A percentile compares a stretch with the other conserved stretches of the same genome.
Evolutionary conservation across 192 early-diverging fungal genomes (phyloP).

Genomic region (Backusella tuberculispora): DNA sequence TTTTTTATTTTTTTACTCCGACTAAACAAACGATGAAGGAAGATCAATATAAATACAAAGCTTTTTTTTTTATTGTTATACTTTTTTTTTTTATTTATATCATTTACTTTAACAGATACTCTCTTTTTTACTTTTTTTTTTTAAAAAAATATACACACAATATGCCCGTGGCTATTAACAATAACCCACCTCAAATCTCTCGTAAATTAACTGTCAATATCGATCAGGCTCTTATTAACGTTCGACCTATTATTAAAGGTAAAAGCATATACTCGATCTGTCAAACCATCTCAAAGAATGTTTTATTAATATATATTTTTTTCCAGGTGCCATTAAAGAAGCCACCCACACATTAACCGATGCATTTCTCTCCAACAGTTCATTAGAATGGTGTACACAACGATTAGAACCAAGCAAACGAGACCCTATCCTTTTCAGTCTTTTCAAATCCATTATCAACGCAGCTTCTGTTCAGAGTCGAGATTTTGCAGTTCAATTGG

Average conservation of each 20-base stretch:
- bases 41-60: conserved; percentile 6
- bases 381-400: conserved; percentile 23
- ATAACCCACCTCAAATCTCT: conserved; percentile 14
- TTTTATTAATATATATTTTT: not conserved
- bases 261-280: not conserved
- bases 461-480: conserved; percentile 29
- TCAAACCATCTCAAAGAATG: not conserved
- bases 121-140: not conserved
- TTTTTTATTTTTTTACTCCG: conserved; percentile 2
- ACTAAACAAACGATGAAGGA: not conserved
- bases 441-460: conserved; percentile 38
- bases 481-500: conserved; percentile 42
- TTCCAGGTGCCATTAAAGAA: conserved; percentile 40
- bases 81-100: not conserved
- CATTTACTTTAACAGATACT: conserved; percentile 9
- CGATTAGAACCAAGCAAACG: conserved; percentile 7
- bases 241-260: conserved; percentile 24
- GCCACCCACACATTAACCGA: conserved; percentile 37
- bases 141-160: not conserved
- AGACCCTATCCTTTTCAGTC: not conserved
- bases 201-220: conserved; percentile 38
- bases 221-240: conserved; percentile 8
- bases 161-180: conserved; percentile 17
- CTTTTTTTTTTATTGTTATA: not conserved
- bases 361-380: conserved; percentile 27